Evolutionary conservation across 2,329 filamentous ascomycete species (phyloP).

Genomic region (Trichocomaceae sp.): DNA sequence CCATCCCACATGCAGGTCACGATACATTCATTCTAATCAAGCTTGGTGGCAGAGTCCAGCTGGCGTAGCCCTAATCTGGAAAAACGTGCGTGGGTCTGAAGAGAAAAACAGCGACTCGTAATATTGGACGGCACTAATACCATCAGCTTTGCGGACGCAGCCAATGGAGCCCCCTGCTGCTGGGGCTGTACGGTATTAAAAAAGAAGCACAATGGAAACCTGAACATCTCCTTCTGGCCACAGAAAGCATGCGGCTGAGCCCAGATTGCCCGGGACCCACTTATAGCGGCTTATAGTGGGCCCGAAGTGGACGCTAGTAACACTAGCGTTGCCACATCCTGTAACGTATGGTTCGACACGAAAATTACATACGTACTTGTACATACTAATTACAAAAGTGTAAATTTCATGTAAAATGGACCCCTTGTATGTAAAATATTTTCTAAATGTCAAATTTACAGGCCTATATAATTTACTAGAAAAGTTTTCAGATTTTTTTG

Average conservation of each 20-base stretch:
- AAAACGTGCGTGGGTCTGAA: conserved; percentile 3
- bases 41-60: background rate
- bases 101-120: background rate
- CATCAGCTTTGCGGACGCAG: conserved; percentile 4
- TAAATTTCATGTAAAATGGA: no score
- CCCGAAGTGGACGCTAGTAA: background rate
- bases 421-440: no score
- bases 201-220: conserved; percentile 10
- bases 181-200: conserved; percentile 8
- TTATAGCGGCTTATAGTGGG: conserved; percentile 2
- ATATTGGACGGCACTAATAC: conserved; percentile 1
- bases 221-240: background rate
- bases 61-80: background rate
- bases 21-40: background rate
- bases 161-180: conserved; percentile 1
- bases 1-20: conserved; percentile 4
- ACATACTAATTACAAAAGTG: no score
- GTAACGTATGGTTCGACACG: background rate
- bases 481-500: no score
- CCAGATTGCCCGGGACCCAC: conserved; percentile 7
- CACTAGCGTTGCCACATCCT: background rate
- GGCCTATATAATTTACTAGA: no score
- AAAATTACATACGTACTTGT: no score
- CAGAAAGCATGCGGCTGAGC: conserved; percentile 10
- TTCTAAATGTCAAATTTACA: no score